These are phyloP conservation scores for Sordariomycetes sp. DNA, from an alignment of 2,329 filamentous ascomycete species.

Conservation along the genomic window DNA sequence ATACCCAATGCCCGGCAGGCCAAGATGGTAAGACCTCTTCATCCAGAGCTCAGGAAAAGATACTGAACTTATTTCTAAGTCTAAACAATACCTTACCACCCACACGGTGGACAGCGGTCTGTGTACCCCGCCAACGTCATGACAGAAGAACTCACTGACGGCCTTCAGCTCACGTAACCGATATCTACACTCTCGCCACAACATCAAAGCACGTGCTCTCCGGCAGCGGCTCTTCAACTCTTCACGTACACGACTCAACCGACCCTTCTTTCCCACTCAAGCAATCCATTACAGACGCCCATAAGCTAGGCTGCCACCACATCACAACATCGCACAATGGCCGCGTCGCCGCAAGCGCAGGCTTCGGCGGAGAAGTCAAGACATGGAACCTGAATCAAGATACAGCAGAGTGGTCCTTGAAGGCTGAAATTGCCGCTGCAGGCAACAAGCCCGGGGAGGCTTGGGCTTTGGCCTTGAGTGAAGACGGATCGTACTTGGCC, in stretches of 20 bases:
- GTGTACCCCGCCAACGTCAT: constrained; percentile 18
- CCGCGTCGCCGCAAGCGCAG: constrained; percentile 67
- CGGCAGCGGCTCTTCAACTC: constrained; percentile 72
- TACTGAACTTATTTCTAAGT: constrained; percentile 42
- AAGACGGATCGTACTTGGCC: constrained; percentile 77
- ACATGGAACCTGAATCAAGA: constrained; percentile 62
- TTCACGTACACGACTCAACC: constrained; percentile 71
- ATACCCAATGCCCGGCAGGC: no score
- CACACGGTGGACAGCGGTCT: constrained; percentile 82
- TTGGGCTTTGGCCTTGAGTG: constrained; percentile 83
- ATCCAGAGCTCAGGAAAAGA: not conserved
- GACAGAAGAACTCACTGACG: constrained; percentile 10
- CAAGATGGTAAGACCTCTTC: constrained; percentile 1
- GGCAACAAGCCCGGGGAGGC: constrained; percentile 57
- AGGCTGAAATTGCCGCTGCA: constrained; percentile 29
- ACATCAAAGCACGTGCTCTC: constrained; percentile 69
- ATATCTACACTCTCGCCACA: constrained; percentile 76
- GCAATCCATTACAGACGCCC: constrained; percentile 72
- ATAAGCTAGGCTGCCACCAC: constrained; percentile 88
- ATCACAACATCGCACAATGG: constrained; percentile 63
- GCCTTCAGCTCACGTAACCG: constrained; percentile 63
- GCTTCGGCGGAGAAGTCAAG: constrained; percentile 83
- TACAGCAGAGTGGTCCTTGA: constrained; percentile 39
- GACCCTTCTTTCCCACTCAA: constrained; percentile 64
- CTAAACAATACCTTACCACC: constrained; percentile 94